These are phyloP conservation scores for Candida smagusa DNA, from an alignment of 1,139 yeast species.

Conservation along the genomic window DNA sequence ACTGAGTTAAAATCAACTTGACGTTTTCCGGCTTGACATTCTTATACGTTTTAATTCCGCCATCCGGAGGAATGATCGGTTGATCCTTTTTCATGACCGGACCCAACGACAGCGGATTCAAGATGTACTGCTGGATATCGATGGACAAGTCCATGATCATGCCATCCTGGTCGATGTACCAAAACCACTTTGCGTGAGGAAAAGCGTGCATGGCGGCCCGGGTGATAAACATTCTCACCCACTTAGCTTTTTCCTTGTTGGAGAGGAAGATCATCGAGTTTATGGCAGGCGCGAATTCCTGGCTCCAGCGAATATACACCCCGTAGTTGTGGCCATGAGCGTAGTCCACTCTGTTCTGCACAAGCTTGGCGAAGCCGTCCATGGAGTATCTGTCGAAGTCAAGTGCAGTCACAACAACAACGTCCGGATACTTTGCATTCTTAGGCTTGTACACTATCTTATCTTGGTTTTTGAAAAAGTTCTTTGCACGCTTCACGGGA, in stretches of 20 bases:
- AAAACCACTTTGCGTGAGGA: conserved; percentile 78
- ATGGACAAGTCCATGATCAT: conserved; percentile 64
- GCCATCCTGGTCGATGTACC: conserved; percentile 79
- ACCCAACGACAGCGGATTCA: conserved; percentile 54
- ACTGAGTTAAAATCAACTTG: conserved; percentile 64
- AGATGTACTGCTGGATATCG: conserved; percentile 54
- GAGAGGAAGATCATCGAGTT: conserved; percentile 40
- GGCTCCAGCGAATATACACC: conserved; percentile 74
- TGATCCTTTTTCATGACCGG: conserved; percentile 61
- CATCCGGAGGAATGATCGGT: conserved; percentile 66
- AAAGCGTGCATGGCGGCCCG: conserved; percentile 86
- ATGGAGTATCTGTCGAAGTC: conserved; percentile 69
- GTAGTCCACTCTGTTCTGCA: conserved; percentile 79
- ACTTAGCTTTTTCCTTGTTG: conserved; percentile 37
- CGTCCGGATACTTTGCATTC: conserved; percentile 51
- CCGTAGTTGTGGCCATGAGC: conserved; percentile 77
- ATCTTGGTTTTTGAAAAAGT: conserved; percentile 62
- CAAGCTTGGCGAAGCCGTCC: conserved; percentile 58
- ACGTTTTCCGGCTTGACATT: conserved; percentile 52
- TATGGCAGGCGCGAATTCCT: conserved; percentile 68
- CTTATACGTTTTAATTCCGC: conserved; percentile 68
- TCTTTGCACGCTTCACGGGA: conserved; percentile 46
- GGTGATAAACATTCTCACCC: conserved; percentile 59
- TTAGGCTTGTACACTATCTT: conserved; percentile 52
- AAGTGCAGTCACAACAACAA: conserved; percentile 75